Base-by-base conservation (phyloP, 2,329 filamentous ascomycete genomes). In the Diplodia intermedia region DNA sequence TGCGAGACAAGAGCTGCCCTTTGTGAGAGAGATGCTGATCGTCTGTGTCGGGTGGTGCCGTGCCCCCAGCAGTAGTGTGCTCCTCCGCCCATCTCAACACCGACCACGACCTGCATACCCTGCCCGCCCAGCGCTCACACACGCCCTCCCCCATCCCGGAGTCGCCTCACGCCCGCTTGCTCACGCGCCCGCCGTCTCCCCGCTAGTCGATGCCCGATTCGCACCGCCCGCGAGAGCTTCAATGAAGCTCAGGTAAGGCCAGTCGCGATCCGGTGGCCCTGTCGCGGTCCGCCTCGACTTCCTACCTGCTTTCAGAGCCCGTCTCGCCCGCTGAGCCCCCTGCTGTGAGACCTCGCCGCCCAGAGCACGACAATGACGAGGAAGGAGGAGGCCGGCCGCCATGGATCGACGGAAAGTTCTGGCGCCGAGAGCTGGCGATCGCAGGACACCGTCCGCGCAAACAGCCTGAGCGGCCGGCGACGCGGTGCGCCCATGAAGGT, bases 401-500 rank as follows among this genome's bases (percentile, higher is more conserved):
- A 90, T 85, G 89, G 86, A 82, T 89, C 88, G 71, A 82, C 85
- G 72, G 87, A 87, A 81, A 89, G 86, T 84, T 86, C 86, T 71
- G 88, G 86, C 81, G 86, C 86, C 75, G 86, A 88, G 74, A 91
- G 89, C 82, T 87, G 86, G 79, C 86, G 86, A 73, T 91, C 89
- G 70, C 86, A 84, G 75, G 86, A 88, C 75, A 93, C 90, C 49
- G 81, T 89, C 72, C 88, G 84, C 79, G 73, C 82, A 20, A 65
- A 66, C 68, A 61, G 68, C 66, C 63, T 69, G 50, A 67, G 54
- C 66, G 69, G 73, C 69, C 74, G 76, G 65, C 72, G 74, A 66
- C 77, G 78, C 71, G 76, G 75, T 68, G 77, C 78, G 15, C 78
- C 78, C 69, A 74, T 80, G 33, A 78, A 84, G 66, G 83, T 90